Percentiles rank a stretch among this genome's conserved stretches.
Evolutionary conservation across 2,329 filamentous ascomycete genomes (phyloP).

Genomic region (Didymella lethalis): DNA sequence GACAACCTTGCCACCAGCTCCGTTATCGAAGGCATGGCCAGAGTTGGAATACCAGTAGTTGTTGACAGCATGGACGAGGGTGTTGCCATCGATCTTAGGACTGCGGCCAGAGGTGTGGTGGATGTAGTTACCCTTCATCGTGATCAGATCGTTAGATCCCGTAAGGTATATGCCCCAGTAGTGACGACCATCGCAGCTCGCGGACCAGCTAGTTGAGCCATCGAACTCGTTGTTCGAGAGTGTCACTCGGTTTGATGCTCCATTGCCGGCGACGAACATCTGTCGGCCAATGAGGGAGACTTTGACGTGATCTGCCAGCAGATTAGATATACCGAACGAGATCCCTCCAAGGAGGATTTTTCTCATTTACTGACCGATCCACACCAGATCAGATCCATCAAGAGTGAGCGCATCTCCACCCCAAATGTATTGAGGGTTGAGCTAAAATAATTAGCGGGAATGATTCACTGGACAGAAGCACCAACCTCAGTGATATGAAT

Average conservation of each 20-base stretch:
- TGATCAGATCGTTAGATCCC: constrained; percentile 63
- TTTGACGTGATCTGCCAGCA: constrained; percentile 38
- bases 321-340: background rate
- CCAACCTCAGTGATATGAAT: constrained; percentile 52
- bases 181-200: constrained; percentile 64
- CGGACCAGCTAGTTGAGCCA: constrained; percentile 60
- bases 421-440: constrained; percentile 42
- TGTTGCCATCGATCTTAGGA: constrained; percentile 63
- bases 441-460: background rate
- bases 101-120: constrained; percentile 63
- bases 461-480: background rate
- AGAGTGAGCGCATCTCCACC: constrained; percentile 39
- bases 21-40: constrained; percentile 64
- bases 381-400: constrained; percentile 34
- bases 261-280: constrained; percentile 64
- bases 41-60: constrained; percentile 65
- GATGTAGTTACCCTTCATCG: constrained; percentile 66
- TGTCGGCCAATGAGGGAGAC: constrained; percentile 66
- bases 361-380: constrained; percentile 28
- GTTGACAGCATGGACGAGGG: constrained; percentile 66
- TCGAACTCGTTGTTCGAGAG: constrained; percentile 67
- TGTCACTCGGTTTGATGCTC: constrained; percentile 62
- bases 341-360: background rate
- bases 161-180: constrained; percentile 67
- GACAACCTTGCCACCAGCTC: constrained; percentile 51